Base-by-base conservation (phyloP, 495 filamentous ascomycete species). In the Daldinia vernicosa region DNA sequence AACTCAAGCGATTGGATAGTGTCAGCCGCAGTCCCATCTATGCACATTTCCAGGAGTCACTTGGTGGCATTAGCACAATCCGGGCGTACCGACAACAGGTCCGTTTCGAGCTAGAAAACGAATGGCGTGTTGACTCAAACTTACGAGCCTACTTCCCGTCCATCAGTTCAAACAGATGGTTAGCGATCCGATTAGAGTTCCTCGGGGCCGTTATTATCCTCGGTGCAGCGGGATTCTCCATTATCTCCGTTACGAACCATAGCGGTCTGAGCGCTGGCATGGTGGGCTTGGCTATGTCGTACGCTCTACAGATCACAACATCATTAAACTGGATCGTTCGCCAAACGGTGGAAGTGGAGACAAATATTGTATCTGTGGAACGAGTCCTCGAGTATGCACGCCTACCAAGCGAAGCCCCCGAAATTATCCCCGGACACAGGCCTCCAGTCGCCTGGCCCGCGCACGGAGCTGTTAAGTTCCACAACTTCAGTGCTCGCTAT, bases 291-390 rank as follows among this genome's bases (percentile, higher is more conserved):
- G 88, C 93, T 64, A 95, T 99, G 94, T 96, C 94, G 40, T 97
- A 98, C 79, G 95, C 94, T 53, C 85, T 99, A 68, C 93, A 97
- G 82, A 98, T 98, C 76, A 99, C 96, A 19, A 91, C 93, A 75
- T 96, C 94, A n/a, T 84, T 99, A 67, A 99, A 99, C 83, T 99
- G 95, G 95, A 98, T 99, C 74, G 96, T 99, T 51, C 91, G 96
- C 60, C 96, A 99, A 82, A 97, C 95, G 4, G 96, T 99, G 15
- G 96, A 99, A 80, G 96, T 98, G 32, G 96, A 99, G 84, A 98
- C 95, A 39, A 99, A 99, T 80, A 98, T 98, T 68, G 95, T 99
- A 63, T 97, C 96, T 11, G 96, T 99, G 60, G 96, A 99, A 86
- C 91, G 96, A 66, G 93, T 98, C 45, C 89, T 98, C 64, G 96